These are phyloP conservation scores for Trypanosoma grayi DNA, from an alignment of 208 protist genomes.

Conservation along the genomic window DNA sequence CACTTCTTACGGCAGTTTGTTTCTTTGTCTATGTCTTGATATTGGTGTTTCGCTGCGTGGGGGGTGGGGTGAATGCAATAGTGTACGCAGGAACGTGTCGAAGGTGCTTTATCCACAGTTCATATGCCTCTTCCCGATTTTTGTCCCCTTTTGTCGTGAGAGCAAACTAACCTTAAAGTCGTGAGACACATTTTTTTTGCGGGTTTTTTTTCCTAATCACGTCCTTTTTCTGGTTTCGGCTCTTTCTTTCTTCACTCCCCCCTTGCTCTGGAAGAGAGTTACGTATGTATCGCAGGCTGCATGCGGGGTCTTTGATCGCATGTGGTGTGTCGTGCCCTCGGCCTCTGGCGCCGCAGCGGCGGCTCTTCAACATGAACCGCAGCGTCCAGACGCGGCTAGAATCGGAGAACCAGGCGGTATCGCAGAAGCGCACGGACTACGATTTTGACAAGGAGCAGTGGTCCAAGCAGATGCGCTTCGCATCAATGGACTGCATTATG, in stretches of 20 bases:
- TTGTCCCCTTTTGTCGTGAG: too few relatives aligned
- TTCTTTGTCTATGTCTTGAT: too few relatives aligned
- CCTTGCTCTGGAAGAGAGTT: neutral
- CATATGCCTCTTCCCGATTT: too few relatives aligned
- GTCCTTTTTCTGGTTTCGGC: too few relatives aligned
- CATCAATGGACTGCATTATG: constrained; percentile 92
- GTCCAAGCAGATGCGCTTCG: constrained; percentile 92
- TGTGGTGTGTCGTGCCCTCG: neutral
- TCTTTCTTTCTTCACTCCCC: constrained; percentile 24
- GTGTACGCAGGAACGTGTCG: too few relatives aligned
- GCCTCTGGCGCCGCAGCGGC: constrained; percentile 7
- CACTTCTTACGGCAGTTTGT: too few relatives aligned
- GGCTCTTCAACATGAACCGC: constrained; percentile 82
- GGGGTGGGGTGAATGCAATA: too few relatives aligned
- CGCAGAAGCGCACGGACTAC: constrained; percentile 85
- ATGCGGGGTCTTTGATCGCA: neutral
- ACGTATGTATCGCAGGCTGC: constrained; percentile 12
- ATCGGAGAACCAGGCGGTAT: constrained; percentile 60
- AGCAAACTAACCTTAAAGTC: too few relatives aligned
- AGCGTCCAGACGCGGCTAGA: constrained; percentile 85
- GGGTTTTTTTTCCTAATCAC: too few relatives aligned
- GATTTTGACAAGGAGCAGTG: constrained; percentile 93
- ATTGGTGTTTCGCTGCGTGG: too few relatives aligned
- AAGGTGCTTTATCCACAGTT: too few relatives aligned
- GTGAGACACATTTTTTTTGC: constrained; percentile 9